Base-by-base conservation (phyloP, 2,329 filamentous ascomycete species). In the Neopestalotiopsis rosae region DNA sequence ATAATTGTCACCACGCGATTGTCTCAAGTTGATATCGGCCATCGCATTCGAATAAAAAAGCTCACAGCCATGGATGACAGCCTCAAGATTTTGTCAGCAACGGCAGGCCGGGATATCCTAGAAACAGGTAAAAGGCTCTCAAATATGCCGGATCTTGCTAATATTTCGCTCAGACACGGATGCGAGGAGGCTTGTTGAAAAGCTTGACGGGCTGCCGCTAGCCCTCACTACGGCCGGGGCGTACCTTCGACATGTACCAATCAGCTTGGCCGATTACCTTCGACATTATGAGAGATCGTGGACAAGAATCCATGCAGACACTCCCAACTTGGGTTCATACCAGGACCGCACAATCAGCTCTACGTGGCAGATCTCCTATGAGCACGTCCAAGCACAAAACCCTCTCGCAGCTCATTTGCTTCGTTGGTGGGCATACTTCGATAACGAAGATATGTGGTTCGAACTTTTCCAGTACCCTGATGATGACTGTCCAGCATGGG, bases 191-290 rank as follows among this genome's bases (percentile, higher is more conserved):
- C 78, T 85, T 69, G 76, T 76, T 1, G 68, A 73, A 42, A 72
- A 74, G 63, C 80, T 87, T 0, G 80, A 83, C 69, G 81, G 84
- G 4, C 79, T 85, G 34, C 83, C 83, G 12, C 78, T 87, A 38
- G 84, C 84, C 1, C 78, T 87, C 14, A 74, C 82, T 4, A 81
- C 82, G 17, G 84, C 84, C 20, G 82, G 83, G 4, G 77, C 81
- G 0, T 87, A 83, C 69, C 79, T 86, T 13, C 67, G 76, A 34
- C 71, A 83, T 61, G 77, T 79, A 34, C 69, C 78, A 49, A 81
- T 76, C 0, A 82, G 69, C 42, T 79, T 78, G n/a, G 67, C 64
- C 0, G 73, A 82, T 52, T 86, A 86, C 72, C 75, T 85, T 57
- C 17, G 7, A 5, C 45, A n/a, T 52, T n/a, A n/a, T 52, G 45